Evolutionary conservation across 169 alveolate species (phyloP), one percentile per base, ranked within the genome.

Genomic region (Plasmodium ovale): DNA sequence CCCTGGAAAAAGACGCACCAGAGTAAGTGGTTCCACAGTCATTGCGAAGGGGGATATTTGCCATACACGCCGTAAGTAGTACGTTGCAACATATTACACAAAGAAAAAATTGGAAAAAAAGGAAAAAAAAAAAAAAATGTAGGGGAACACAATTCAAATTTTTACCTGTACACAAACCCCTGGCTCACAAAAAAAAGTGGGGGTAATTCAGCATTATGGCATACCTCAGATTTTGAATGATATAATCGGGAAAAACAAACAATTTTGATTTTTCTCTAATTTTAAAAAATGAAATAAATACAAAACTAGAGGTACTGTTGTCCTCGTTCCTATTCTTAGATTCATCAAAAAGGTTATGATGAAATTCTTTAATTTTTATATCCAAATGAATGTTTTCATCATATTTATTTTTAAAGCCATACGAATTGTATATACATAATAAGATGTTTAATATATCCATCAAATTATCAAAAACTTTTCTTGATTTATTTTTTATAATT

Each of bases 361-460:
- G 16, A 33, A 58, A 58, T 64, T 82, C 90, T 9, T 65, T 64
- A 47, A 82, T 65, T 82, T 25, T 82, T 29, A 82, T 82, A 39
- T 65, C 47, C 9, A 67, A 31, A 27, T 27, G 44, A 21, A 82
- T 82, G 12, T 19, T 29, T 23, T 35, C 51, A 65, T 82, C 90
- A 12, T 54, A 21, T 70, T 58, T 72, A 82, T 65, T 82, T 53
- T 82, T 14, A 82, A 37, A 82, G 53, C 77, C 64, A 19, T 82
- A 82, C 33, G 84, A 65, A 56, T 65, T 65, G 58, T 82, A 65
- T 27, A 82, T 82, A 49, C 90, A 82, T 29, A 82, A 65, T 2
- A 82, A 69, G 47, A 82, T 82, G 58, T 82, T 82, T 35, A 82
- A 44, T 37, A 82, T 65, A 53, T 82, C 84, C 90, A 82, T 82